Evolutionary conservation across 345 rosid genomes (phyloP).

Genomic region (Citrus australasica): DNA sequence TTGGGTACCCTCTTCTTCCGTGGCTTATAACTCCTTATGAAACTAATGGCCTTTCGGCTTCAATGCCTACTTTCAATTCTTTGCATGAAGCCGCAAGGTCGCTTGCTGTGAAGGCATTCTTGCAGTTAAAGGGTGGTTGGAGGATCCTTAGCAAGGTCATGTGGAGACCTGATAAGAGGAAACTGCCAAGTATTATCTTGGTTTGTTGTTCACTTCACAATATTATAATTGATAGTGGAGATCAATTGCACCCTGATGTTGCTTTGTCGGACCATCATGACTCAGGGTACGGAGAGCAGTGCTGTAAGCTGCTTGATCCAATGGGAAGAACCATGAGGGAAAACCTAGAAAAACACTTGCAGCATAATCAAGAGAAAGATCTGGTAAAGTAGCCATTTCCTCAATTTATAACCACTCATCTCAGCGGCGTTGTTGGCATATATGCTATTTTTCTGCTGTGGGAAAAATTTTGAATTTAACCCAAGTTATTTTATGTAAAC

Average conservation of each 20-base stretch:
- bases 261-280: conserved; percentile 72
- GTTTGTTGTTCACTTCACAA: conserved; percentile 89
- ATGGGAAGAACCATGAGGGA: conserved; percentile 52
- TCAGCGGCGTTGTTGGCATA: background rate
- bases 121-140: conserved; percentile 88
- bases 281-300: conserved; percentile 57
- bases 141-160: conserved; percentile 86
- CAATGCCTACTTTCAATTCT: conserved; percentile 41
- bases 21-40: conserved; percentile 87
- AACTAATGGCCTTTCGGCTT: conserved; percentile 27
- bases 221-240: conserved; percentile 74
- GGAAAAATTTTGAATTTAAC: background rate
- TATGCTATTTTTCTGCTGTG: background rate
- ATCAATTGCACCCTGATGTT: conserved; percentile 63
- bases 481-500: background rate
- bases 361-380: conserved; percentile 19
- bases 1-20: conserved; percentile 72
- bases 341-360: conserved; percentile 51
- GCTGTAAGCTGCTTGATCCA: conserved; percentile 61
- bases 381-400: conserved; percentile 8
- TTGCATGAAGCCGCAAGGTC: conserved; percentile 61
- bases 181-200: conserved; percentile 80
- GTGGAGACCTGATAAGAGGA: conserved; percentile 97
- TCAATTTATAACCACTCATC: background rate
- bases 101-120: conserved; percentile 66